Evolutionary conservation across 306 rosid genomes (phyloP).

Genomic region (Malus orientalis): DNA sequence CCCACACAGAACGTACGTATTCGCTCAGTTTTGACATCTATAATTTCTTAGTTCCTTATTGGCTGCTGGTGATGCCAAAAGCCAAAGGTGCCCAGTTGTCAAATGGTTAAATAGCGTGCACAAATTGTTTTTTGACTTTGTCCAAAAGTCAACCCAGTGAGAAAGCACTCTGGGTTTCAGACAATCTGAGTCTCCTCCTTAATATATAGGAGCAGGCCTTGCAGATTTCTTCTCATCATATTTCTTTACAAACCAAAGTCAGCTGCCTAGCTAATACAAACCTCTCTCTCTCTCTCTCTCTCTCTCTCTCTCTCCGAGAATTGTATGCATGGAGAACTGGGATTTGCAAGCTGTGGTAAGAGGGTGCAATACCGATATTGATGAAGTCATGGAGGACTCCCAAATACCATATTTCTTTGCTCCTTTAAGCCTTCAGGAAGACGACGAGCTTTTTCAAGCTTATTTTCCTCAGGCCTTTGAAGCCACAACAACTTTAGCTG

Average conservation of each 20-base stretch:
- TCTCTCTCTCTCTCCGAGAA: background rate
- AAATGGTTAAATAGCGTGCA: constrained; percentile 2
- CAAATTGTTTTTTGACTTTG: constrained; percentile 29
- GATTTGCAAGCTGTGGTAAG: constrained; percentile 78
- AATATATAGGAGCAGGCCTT: constrained; percentile 19
- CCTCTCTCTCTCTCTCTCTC: background rate
- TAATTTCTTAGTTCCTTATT: background rate
- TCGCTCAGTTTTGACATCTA: background rate
- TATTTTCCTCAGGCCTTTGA: constrained; percentile 42
- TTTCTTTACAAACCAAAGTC: constrained; percentile 14
- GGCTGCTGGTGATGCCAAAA: constrained; percentile 6
- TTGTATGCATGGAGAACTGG: constrained; percentile 55
- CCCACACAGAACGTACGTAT: background rate
- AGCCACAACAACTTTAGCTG: constrained; percentile 35
- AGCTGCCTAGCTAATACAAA: background rate
- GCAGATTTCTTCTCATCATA: constrained; percentile 14
- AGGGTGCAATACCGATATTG: constrained; percentile 29
- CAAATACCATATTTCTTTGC: background rate
- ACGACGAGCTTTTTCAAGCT: constrained; percentile 17
- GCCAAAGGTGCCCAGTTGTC: background rate
- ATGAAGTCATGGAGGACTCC: constrained; percentile 16
- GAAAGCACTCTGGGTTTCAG: constrained; percentile 11
- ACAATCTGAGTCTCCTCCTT: background rate
- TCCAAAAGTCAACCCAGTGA: constrained; percentile 39
- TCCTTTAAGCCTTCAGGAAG: constrained; percentile 24